Evolutionary conservation across 2,329 filamentous ascomycete genomes (phyloP).

Genomic region (Verticillium nubilum): DNA sequence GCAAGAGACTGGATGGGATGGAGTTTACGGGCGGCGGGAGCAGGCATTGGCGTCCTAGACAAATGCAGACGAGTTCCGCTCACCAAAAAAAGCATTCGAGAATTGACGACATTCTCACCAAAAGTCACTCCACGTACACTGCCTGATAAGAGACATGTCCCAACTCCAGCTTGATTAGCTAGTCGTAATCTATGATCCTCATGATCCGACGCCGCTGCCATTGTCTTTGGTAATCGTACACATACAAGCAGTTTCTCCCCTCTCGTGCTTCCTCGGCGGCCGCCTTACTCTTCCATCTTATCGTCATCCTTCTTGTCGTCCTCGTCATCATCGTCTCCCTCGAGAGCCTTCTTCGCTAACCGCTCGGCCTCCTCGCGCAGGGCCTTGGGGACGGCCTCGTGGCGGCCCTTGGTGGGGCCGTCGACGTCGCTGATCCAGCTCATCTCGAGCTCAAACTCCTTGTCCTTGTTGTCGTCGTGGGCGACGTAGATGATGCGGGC

Average conservation of each 20-base stretch:
- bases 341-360: constrained; percentile 83
- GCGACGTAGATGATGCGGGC: constrained; percentile 95
- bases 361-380: constrained; percentile 87
- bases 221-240: constrained; percentile 2
- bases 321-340: constrained; percentile 76
- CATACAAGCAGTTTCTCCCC: not conserved
- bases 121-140: no score
- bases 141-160: not conserved
- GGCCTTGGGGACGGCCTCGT: constrained; percentile 89
- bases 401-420: constrained; percentile 86
- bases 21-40: no score
- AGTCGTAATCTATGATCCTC: not conserved
- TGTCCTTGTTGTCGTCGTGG: constrained; percentile 99
- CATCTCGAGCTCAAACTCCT: constrained; percentile 99
- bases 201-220: constrained; percentile 1
- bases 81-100: no score
- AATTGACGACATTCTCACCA: no score
- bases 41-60: no score
- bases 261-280: not conserved
- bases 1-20: no score
- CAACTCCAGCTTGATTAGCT: not conserved
- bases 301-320: constrained; percentile 59
- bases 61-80: no score
- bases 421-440: constrained; percentile 86
- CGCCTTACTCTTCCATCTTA: constrained; percentile 81